These are phyloP conservation scores for Botrytis hyacinthi DNA, from an alignment of 2,329 filamentous ascomycete genomes.

Conservation along the genomic window DNA sequence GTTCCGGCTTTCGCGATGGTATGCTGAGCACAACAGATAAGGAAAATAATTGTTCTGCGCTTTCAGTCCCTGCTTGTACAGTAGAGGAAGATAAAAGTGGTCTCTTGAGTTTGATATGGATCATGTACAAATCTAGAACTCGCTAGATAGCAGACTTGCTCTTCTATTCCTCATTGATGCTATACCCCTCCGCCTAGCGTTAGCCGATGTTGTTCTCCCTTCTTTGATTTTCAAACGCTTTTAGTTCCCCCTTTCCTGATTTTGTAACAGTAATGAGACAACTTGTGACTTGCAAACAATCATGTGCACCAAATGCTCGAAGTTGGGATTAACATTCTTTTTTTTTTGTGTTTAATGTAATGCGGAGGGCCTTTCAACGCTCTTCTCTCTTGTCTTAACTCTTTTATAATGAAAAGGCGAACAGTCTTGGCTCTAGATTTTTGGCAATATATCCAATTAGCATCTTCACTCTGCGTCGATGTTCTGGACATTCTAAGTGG, in stretches of 20 bases:
- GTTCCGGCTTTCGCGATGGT: background rate
- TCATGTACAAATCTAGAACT: background rate
- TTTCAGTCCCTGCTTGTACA: too few species aligned
- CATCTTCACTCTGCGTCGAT: background rate
- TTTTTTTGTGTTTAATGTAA: too few species aligned
- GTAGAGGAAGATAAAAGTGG: background rate
- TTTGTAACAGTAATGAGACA: background rate
- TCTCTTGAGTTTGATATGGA: background rate
- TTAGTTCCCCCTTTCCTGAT: background rate
- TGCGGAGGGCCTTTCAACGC: too few species aligned
- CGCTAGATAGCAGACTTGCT: background rate
- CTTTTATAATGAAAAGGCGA: background rate
- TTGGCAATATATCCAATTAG: background rate
- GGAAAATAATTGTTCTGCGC: background rate
- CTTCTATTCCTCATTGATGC: background rate
- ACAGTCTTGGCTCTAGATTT: background rate
- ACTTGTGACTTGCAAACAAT: background rate
- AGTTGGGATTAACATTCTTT: background rate
- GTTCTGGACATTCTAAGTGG: rapidly evolving
- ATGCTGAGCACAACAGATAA: background rate
- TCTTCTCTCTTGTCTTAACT: background rate
- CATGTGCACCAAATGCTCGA: background rate
- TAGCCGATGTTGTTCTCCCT: background rate
- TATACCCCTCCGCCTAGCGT: background rate
- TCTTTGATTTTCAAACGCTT: background rate